These are phyloP conservation scores for Pilobolus umbonatus DNA, from an alignment of 192 early-diverging fungal genomes.

Conservation along the genomic window DNA sequence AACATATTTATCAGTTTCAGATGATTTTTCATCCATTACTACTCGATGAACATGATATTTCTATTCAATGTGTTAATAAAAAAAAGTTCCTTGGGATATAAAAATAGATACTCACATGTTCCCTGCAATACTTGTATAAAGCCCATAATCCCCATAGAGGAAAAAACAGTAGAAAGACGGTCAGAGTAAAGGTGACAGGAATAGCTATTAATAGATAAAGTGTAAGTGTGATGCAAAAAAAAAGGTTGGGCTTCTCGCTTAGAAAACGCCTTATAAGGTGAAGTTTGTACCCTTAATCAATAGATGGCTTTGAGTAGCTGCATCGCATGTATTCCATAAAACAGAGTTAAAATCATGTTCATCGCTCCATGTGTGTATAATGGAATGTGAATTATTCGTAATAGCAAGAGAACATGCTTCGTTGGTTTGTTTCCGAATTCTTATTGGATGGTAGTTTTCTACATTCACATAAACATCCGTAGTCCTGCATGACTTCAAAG, in stretches of 20 bases:
- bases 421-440: constrained; percentile 31
- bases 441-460: constrained; percentile 34
- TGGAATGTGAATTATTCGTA: constrained; percentile 11
- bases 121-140: constrained; percentile 31
- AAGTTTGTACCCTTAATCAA: no score
- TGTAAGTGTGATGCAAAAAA: neutral
- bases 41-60: neutral
- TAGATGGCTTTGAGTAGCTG: no score
- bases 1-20: constrained; percentile 12
- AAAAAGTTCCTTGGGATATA: neutral
- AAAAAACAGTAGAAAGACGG: constrained; percentile 28
- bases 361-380: constrained; percentile 29
- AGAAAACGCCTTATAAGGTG: no score
- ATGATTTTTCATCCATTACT: constrained; percentile 9
- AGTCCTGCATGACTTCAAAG: constrained; percentile 30
- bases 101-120: constrained; percentile 19
- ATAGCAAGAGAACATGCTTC: constrained; percentile 29
- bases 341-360: constrained; percentile 5
- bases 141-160: constrained; percentile 31
- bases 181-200: constrained; percentile 31
- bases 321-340: constrained; percentile 37
- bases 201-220: constrained; percentile 27
- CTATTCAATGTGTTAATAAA: neutral
- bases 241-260: no score
- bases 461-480: constrained; percentile 34